Conservation (phyloP, 306 rosid species). For the Lupinus albus region DNA sequence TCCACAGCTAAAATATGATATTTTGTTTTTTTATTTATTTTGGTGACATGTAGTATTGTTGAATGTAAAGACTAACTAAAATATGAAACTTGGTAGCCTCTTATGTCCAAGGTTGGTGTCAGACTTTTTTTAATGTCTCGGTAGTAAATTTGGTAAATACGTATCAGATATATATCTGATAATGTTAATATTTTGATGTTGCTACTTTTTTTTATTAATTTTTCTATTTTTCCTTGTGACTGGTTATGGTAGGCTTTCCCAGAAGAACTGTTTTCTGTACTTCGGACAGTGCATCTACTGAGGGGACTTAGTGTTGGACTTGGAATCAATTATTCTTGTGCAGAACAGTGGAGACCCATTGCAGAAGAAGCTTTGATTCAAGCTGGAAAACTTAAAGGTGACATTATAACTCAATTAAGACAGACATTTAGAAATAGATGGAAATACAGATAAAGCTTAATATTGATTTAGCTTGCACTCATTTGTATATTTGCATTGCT, state of each 20-base stretch:
- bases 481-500: slow-evolving; percentile 27
- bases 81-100: neutral
- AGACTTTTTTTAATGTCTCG: neutral
- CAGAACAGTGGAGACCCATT: slow-evolving; percentile 94
- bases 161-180: slow-evolving; percentile 8
- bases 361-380: slow-evolving; percentile 82
- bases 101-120: neutral
- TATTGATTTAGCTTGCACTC: slow-evolving; percentile 8
- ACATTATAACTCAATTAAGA: slow-evolving; percentile 36
- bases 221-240: slow-evolving; percentile 27
- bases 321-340: slow-evolving; percentile 93
- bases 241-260: slow-evolving; percentile 71
- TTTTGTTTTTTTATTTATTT: neutral
- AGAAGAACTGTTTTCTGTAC: slow-evolving; percentile 91
- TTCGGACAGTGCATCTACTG: slow-evolving; percentile 85
- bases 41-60: neutral
- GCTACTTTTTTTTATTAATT: slow-evolving; percentile 27
- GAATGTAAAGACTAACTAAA: neutral
- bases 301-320: slow-evolving; percentile 97
- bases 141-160: neutral
- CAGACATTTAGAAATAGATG: slow-evolving; percentile 19
- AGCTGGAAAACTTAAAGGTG: slow-evolving; percentile 81
- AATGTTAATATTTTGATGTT: slow-evolving; percentile 24
- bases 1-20: slow-evolving; percentile 6
- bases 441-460: slow-evolving; percentile 16